Evolutionary conservation across 768 basidiomycete species (phyloP).

Genomic region (Lentinula boryana): DNA sequence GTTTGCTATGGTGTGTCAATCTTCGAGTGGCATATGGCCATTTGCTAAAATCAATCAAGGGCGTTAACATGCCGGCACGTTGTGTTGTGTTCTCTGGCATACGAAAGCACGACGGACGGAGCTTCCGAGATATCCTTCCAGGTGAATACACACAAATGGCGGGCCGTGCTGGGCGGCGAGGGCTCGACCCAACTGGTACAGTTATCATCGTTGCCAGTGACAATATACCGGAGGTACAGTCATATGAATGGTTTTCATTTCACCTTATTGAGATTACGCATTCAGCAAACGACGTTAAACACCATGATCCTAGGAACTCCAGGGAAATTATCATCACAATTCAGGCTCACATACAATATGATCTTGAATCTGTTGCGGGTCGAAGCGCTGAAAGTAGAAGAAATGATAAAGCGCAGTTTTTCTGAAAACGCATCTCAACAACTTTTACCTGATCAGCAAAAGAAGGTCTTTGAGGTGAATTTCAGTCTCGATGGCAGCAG

Average conservation of each 20-base stretch:
- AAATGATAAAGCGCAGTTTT: conserved; percentile 99
- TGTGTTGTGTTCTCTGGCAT: conserved; percentile 95
- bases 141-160: conserved; percentile 99
- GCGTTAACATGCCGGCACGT: conserved; percentile 98
- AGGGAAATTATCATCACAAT: conserved; percentile 90
- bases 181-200: conserved; percentile 90
- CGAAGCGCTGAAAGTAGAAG: conserved; percentile 92
- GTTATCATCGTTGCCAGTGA: conserved; percentile 87
- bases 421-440: conserved; percentile 96
- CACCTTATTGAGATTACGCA: background rate
- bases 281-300: conserved; percentile 64
- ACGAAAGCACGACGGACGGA: conserved; percentile 91
- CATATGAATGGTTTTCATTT: background rate
- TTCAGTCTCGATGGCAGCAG: background rate
- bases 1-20: conserved; percentile 85
- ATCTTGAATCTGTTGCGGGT: conserved; percentile 94
- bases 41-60: conserved; percentile 39
- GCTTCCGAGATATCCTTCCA: conserved; percentile 84
- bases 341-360: conserved; percentile 99
- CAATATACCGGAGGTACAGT: conserved; percentile 74
- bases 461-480: conserved; percentile 74
- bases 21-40: background rate
- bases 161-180: conserved; percentile 93
- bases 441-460: conserved; percentile 89
- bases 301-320: conserved; percentile 95